These are phyloP conservation scores for Exophiala aquamarina DNA, from an alignment of 2,329 filamentous ascomycete species.

Conservation along the genomic window DNA sequence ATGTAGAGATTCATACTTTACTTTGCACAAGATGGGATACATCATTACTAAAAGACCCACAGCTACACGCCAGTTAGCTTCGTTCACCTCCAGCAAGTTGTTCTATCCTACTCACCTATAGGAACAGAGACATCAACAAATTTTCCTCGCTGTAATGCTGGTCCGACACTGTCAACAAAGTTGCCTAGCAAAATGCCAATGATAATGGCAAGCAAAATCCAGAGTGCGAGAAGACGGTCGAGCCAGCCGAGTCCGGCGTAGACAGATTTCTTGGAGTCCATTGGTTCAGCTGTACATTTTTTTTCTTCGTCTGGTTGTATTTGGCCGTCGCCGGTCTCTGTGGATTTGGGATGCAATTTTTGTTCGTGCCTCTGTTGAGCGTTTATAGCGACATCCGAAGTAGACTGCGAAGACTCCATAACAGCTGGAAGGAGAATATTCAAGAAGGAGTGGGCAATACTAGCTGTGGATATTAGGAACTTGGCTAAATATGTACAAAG, in stretches of 20 bases:
- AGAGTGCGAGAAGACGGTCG: slow-evolving; percentile 64
- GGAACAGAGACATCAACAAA: slow-evolving; percentile 71
- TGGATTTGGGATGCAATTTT: neutral
- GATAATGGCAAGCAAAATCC: slow-evolving; percentile 78
- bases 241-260: slow-evolving; percentile 57
- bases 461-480: neutral
- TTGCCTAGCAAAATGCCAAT: slow-evolving; percentile 75
- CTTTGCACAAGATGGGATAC: slow-evolving; percentile 89
- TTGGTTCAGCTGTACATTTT: neutral
- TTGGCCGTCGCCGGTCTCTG: neutral
- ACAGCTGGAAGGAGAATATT: neutral
- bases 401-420: neutral
- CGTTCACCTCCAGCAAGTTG: neutral
- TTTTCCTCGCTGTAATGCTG: slow-evolving; percentile 65
- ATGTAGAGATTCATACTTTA: slow-evolving; percentile 74
- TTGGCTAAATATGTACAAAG: neutral
- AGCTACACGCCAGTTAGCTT: slow-evolving; percentile 49
- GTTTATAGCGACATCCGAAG: neutral
- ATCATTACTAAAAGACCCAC: slow-evolving; percentile 86
- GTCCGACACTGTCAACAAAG: slow-evolving; percentile 64
- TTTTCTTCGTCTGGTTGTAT: slow-evolving; percentile 7
- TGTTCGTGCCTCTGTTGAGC: neutral
- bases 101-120: slow-evolving; percentile 50
- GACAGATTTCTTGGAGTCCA: slow-evolving; percentile 23
- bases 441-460: neutral